phyloP scores from a whole-genome alignment of 1,284 basidiomycete species.

The Cryptococcus amylolentus region DNA sequence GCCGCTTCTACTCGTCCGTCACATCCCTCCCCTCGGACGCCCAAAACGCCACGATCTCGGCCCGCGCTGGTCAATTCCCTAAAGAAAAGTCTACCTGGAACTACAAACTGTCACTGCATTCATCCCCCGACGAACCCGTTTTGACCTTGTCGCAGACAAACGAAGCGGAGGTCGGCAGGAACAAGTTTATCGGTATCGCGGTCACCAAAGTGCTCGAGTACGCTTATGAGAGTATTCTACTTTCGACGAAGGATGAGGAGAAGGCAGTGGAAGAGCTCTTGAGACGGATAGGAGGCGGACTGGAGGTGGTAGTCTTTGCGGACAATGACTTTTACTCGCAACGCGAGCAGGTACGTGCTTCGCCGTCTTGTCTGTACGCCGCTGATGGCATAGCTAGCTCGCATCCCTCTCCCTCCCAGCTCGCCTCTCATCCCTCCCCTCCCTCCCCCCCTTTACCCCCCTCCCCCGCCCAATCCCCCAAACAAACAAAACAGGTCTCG shows the following conservation, averaged over 20 bases:
- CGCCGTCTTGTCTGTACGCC: background rate
- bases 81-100: slow-evolving; percentile 64
- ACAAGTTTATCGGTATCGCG: slow-evolving; percentile 90
- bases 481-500: slow-evolving; percentile 97
- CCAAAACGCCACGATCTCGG: slow-evolving; percentile 55
- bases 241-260: slow-evolving; percentile 45
- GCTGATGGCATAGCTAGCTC: slow-evolving; percentile 54
- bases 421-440: slow-evolving; percentile 54
- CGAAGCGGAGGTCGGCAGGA: slow-evolving; percentile 50
- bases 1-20: slow-evolving; percentile 77
- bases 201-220: slow-evolving; percentile 71
- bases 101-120: slow-evolving; percentile 56
- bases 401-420: slow-evolving; percentile 60
- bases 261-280: slow-evolving; percentile 43
- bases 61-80: slow-evolving; percentile 87
- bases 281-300: slow-evolving; percentile 22
- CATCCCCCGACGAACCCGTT: slow-evolving; percentile 1
- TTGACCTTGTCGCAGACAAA: slow-evolving; percentile 18
- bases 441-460: slow-evolving; percentile 68
- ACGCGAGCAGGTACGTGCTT: slow-evolving; percentile 62
- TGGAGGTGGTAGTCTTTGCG: slow-evolving; percentile 78
- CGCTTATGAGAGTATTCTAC: slow-evolving; percentile 58
- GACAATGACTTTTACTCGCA: slow-evolving; percentile 99
- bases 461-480: slow-evolving; percentile 67
- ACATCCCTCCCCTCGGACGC: slow-evolving; percentile 49